Evolutionary conservation across 345 rosid species (phyloP).

Genomic region (Lepidium aucheri): DNA sequence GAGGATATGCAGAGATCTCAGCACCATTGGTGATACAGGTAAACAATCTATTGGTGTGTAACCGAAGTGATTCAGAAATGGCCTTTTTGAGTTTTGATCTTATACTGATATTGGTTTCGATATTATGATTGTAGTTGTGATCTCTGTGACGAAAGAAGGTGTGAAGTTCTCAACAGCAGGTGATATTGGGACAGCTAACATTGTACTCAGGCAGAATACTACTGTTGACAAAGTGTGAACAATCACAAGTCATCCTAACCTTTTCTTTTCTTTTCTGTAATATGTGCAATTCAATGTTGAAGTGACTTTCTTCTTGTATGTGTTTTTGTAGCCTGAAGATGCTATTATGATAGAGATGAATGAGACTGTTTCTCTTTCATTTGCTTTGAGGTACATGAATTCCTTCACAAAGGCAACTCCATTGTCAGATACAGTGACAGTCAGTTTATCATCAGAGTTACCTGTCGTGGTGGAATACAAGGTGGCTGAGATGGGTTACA

Average conservation of each 20-base stretch:
- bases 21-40: conserved; percentile 95
- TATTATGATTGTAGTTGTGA: conserved; percentile 49
- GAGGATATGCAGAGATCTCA: conserved; percentile 84
- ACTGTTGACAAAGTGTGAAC: conserved; percentile 75
- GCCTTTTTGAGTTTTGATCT: not conserved
- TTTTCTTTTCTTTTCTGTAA: not conserved
- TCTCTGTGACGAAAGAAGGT: conserved; percentile 95
- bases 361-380: conserved; percentile 88
- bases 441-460: conserved; percentile 91
- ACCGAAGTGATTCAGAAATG: not conserved
- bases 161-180: conserved; percentile 96
- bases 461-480: conserved; percentile 96
- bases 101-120: not conserved
- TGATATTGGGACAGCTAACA: conserved; percentile 91
- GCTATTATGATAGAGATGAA: conserved; percentile 84
- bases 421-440: conserved; percentile 66
- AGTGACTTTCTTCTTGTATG: not conserved
- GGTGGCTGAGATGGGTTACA: conserved; percentile 98
- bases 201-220: conserved; percentile 89
- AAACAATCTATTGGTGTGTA: not conserved
- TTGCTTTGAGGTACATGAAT: conserved; percentile 93
- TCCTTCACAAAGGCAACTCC: conserved; percentile 97
- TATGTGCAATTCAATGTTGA: not conserved
- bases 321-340: conserved; percentile 78
- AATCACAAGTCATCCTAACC: not conserved